Percentiles rank a stretch among this genome's conserved stretches.
Evolutionary conservation across 2,329 filamentous ascomycete species (phyloP).

Genomic region (Clonostachys solani): DNA sequence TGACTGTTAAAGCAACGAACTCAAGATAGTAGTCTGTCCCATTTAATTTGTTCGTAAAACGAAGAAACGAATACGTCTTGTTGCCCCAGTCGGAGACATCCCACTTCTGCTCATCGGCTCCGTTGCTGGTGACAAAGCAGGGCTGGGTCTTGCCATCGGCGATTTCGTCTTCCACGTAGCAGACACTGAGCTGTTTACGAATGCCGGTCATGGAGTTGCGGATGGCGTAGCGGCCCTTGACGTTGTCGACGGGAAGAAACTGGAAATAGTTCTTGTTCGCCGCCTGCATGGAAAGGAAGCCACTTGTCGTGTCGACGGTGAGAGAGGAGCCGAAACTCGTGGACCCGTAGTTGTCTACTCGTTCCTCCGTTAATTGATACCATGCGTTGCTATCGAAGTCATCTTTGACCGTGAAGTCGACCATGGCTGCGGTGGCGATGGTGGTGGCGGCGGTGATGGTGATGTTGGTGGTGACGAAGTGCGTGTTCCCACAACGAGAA

Average conservation of each 20-base stretch:
- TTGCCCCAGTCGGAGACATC: conserved; percentile 21
- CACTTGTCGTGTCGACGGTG: conserved; percentile 4
- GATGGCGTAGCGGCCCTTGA: conserved; percentile 21
- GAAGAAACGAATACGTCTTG: conserved; percentile 14
- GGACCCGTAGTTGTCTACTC: conserved; percentile 20
- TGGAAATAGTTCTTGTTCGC: conserved; percentile 13
- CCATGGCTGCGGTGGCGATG: no score
- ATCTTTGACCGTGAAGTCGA: conserved; percentile 9
- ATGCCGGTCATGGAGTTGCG: conserved; percentile 18
- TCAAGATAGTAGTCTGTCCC: conserved; percentile 24
- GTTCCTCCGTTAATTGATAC: conserved; percentile 25
- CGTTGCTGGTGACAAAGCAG: conserved; percentile 17
- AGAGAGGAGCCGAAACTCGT: conserved; percentile 8
- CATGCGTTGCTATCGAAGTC: conserved; percentile 25
- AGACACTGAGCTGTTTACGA: conserved; percentile 21
- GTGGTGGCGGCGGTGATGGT: no score
- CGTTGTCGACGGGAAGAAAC: conserved; percentile 16
- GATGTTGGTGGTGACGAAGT: no score
- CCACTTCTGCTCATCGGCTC: conserved; percentile 22
- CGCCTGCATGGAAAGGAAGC: conserved; percentile 13
- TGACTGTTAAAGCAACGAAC: no score
- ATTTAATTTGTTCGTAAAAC: conserved; percentile 22
- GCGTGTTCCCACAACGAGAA: no score
- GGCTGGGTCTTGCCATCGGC: conserved; percentile 16
- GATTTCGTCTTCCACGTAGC: conserved; percentile 13